phyloP scores from a whole-genome alignment of 1,139 yeast species.

The Kluyveromyces sp. region DNA sequence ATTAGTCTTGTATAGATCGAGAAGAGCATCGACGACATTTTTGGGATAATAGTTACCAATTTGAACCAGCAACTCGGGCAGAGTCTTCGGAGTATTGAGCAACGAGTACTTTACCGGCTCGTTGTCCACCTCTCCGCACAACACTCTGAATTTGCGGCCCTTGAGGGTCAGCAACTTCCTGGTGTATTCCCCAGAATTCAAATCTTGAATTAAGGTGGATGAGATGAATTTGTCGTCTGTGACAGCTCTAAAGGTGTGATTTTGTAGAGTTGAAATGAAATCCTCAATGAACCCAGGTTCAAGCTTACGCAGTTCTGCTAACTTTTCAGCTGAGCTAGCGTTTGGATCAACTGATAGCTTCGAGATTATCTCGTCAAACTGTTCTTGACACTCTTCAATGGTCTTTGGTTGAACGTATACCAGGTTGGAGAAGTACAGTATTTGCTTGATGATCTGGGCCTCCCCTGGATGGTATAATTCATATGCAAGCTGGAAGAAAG shows the following conservation, averaged over 20 bases:
- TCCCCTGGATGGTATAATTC: conserved; percentile 34
- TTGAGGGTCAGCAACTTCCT: conserved; percentile 20
- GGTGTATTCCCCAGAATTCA: conserved; percentile 33
- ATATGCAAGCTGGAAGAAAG: conserved; percentile 35
- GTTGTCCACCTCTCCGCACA: conserved; percentile 36
- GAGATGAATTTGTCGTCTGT: conserved; percentile 36
- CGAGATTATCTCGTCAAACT: conserved; percentile 33
- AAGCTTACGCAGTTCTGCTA: conserved; percentile 22
- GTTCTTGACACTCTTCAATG: conserved; percentile 32
- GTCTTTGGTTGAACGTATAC: conserved; percentile 35
- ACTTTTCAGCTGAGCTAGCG: conserved; percentile 17
- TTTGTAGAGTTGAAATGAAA: conserved; percentile 28
- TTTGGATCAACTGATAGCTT: conserved; percentile 15
- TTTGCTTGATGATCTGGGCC: conserved; percentile 34
- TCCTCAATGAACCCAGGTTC: conserved; percentile 25
- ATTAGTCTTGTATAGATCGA: conserved; percentile 28
- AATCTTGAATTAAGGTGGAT: conserved; percentile 28
- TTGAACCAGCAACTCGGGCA: conserved; percentile 27
- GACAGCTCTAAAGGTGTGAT: conserved; percentile 38
- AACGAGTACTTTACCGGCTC: conserved; percentile 33
- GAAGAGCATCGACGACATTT: conserved; percentile 27
- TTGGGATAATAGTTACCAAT: conserved; percentile 36
- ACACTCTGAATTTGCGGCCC: conserved; percentile 28
- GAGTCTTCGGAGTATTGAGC: conserved; percentile 32
- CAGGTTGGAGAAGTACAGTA: conserved; percentile 33